phyloP scores from a whole-genome alignment of 768 basidiomycete genomes.

The Russula lepida region DNA sequence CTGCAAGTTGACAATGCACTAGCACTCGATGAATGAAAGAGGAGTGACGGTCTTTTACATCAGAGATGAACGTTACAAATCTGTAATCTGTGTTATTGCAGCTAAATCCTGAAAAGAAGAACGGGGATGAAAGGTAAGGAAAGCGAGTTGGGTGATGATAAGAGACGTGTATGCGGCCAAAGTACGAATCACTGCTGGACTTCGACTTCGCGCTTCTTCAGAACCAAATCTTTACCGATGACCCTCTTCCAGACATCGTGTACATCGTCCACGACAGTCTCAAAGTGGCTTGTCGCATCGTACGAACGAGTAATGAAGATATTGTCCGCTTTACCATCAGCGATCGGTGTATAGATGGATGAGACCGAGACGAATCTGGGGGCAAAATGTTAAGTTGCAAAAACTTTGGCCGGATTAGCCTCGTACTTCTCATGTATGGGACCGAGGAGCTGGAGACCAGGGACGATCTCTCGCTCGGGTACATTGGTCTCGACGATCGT shows the following conservation, averaged over 20 bases:
- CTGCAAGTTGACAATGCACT: neutral
- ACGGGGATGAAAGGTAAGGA: neutral
- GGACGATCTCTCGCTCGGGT: slow-evolving; percentile 88
- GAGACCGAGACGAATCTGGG: slow-evolving; percentile 83
- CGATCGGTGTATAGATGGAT: slow-evolving; percentile 83
- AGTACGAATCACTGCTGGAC: slow-evolving; percentile 37
- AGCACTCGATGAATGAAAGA: neutral
- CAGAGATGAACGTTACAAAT: slow-evolving; percentile 16
- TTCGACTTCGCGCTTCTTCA: slow-evolving; percentile 81
- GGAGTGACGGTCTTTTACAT: neutral
- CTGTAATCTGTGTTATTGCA: slow-evolving; percentile 13
- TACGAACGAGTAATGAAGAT: slow-evolving; percentile 98
- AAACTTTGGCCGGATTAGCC: neutral
- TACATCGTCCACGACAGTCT: slow-evolving; percentile 97
- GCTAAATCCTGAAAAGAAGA: neutral
- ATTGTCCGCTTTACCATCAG: slow-evolving; percentile 72
- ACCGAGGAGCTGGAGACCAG: slow-evolving; percentile 87
- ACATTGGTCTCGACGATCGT: slow-evolving; percentile 93
- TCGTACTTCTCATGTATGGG: slow-evolving; percentile 88
- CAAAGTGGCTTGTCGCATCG: slow-evolving; percentile 98
- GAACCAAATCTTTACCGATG: slow-evolving; percentile 63
- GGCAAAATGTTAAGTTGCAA: neutral
- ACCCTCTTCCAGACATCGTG: slow-evolving; percentile 93
- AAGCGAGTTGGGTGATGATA: neutral
- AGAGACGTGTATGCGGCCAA: slow-evolving; percentile 1